Conservation (phyloP, 176 grass and related monocot genomes). For the Areca catechu region DNA sequence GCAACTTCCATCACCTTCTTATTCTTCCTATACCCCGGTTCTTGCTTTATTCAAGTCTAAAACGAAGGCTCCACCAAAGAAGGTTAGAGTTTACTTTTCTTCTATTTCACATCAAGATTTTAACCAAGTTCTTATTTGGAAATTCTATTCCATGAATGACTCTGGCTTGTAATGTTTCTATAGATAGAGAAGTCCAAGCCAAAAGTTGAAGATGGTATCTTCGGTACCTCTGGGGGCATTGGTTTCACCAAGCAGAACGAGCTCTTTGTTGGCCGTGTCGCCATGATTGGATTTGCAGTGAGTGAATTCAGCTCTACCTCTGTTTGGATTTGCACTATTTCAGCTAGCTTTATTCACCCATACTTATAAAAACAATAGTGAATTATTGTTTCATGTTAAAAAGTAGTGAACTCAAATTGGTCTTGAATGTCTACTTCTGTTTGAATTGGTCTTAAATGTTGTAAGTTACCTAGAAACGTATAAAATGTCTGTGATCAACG, state of each 20-base stretch:
- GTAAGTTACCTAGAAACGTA: no score
- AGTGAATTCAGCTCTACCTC: slow-evolving; percentile 20
- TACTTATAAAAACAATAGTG: no score
- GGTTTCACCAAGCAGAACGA: slow-evolving; percentile 99
- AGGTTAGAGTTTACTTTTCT: slow-evolving; percentile 23
- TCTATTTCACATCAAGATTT: no score
- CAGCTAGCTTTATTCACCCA: no score
- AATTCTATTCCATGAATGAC: no score
- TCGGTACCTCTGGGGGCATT: slow-evolving; percentile 94
- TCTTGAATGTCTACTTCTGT: no score
- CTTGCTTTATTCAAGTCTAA: slow-evolving; percentile 77
- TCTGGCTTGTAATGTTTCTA: not conserved
- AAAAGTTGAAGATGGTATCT: slow-evolving; percentile 80
- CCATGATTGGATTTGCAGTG: slow-evolving; percentile 97
- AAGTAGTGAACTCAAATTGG: no score
- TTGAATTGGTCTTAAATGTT: no score
- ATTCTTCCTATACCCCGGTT: slow-evolving; percentile 14
- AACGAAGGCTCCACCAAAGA: slow-evolving; percentile 50
- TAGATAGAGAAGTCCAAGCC: slow-evolving; percentile 18
- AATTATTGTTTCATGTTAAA: no score
- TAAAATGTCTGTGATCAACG: no score
- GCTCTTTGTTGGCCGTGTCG: slow-evolving; percentile 94
- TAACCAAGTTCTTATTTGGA: no score
- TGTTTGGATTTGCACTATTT: no score
- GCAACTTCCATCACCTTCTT: not conserved